Evolutionary conservation across 768 basidiomycete genomes (phyloP).

Genomic region (Kondoa subrosea): DNA sequence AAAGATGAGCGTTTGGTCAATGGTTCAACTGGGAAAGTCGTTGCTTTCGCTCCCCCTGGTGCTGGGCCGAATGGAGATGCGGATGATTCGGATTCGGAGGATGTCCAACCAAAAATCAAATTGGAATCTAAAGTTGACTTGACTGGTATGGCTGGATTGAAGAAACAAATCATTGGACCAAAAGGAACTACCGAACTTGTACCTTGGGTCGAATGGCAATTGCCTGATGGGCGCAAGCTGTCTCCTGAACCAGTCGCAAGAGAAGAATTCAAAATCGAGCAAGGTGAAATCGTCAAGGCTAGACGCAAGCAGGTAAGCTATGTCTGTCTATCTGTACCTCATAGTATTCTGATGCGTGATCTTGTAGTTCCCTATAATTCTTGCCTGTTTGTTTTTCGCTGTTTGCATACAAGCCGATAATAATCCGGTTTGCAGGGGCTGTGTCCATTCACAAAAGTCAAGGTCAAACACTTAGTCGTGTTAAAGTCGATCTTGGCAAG

Average conservation of each 20-base stretch:
- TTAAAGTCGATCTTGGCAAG: conserved; percentile 79
- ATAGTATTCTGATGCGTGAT: too few relatives aligned
- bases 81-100: conserved; percentile 18
- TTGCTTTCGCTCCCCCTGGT: conserved; percentile 47
- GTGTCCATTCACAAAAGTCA: conserved; percentile 98
- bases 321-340: not conserved
- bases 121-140: not conserved
- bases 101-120: conserved; percentile 7
- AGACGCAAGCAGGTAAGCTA: conserved; percentile 26
- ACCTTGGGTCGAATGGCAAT: conserved; percentile 27
- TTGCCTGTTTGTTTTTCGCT: not conserved
- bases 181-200: conserved; percentile 9
- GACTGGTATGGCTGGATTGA: conserved; percentile 1
- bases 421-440: conserved; percentile 80
- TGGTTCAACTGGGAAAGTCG: conserved; percentile 74
- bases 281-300: conserved; percentile 31
- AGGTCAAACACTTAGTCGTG: conserved; percentile 85
- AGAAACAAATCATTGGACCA: conserved; percentile 7
- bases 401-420: conserved; percentile 39
- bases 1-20: conserved; percentile 78
- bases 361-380: conserved; percentile 13
- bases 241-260: conserved; percentile 25
- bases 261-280: conserved; percentile 31
- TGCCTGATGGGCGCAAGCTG: conserved; percentile 33
- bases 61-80: conserved; percentile 37